Conservation (phyloP, 164 flowering plant species). For the Malania oleifera region DNA sequence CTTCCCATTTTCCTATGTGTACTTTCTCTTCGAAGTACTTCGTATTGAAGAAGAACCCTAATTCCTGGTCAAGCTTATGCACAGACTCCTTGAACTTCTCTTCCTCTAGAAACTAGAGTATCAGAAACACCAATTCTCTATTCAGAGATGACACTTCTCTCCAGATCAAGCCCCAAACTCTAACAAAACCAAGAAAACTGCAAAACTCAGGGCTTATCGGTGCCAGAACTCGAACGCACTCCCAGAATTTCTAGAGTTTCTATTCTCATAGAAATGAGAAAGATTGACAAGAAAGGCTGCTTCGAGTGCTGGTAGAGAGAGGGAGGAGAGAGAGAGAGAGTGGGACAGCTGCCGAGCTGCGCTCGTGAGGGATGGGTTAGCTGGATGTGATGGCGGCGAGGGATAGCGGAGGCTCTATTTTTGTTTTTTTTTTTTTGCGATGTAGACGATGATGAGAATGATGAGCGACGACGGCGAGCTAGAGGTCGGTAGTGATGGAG, state of each 20-base stretch:
- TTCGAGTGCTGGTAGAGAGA: background rate
- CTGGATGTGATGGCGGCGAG: no score
- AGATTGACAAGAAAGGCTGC: conserved; percentile 21
- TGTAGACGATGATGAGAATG: no score
- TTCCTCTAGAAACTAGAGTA: conserved; percentile 84
- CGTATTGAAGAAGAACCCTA: conserved; percentile 82
- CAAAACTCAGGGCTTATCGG: background rate
- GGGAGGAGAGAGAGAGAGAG: conserved; percentile 9
- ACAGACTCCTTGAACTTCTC: conserved; percentile 92
- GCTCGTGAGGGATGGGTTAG: no score
- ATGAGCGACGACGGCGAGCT: no score
- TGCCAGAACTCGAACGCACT: conserved; percentile 2
- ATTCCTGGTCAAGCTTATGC: conserved; percentile 83
- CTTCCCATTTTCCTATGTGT: conserved; percentile 87
- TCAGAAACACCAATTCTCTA: conserved; percentile 88
- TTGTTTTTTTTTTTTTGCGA: no score
- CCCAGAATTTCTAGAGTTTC: conserved; percentile 35
- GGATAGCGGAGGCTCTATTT: no score
- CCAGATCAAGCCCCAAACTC: no score
- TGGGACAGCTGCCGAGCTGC: no score
- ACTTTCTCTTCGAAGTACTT: conserved; percentile 83
- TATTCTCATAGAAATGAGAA: background rate
- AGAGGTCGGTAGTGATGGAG: no score
- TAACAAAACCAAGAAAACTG: no score
- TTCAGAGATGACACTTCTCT: conserved; percentile 78